Conservation (phyloP, 2,329 filamentous ascomycete species). For the Scorias spongiosa region DNA sequence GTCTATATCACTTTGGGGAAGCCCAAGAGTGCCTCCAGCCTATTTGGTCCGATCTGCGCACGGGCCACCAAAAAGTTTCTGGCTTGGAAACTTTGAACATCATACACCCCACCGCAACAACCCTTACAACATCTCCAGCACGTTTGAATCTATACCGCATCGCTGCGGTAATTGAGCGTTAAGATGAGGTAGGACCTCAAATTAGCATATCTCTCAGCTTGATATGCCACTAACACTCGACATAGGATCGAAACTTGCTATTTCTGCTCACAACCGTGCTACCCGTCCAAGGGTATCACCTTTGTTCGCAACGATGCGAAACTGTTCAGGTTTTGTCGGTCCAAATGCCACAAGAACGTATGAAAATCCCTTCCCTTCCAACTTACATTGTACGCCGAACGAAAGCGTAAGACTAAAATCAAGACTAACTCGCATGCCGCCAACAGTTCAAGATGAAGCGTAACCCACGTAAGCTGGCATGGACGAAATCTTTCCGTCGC, state of each 20-base stretch:
- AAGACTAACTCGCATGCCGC: neutral
- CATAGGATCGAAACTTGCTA: slow-evolving; percentile 50
- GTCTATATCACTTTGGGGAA: neutral
- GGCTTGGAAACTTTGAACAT: neutral
- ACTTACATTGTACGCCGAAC: no score
- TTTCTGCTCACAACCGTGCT: slow-evolving; percentile 55
- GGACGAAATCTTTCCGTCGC: slow-evolving; percentile 88
- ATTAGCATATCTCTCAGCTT: no score
- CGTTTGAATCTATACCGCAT: neutral
- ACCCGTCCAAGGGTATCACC: slow-evolving; percentile 50
- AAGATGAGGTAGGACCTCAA: neutral
- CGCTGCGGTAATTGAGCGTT: neutral
- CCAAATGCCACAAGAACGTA: slow-evolving; percentile 49
- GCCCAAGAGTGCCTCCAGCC: neutral
- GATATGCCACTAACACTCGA: neutral
- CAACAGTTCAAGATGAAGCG: slow-evolving; percentile 91
- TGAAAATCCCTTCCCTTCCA: slow-evolving; percentile 1
- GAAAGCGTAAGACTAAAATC: neutral
- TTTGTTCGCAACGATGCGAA: slow-evolving; percentile 54
- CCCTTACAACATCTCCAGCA: neutral
- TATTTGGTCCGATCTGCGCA: neutral
- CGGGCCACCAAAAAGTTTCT: neutral
- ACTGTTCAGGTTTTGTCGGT: slow-evolving; percentile 51
- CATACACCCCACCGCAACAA: neutral
- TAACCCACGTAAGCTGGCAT: slow-evolving; percentile 89